Evolutionary conservation across 768 basidiomycete species (phyloP).

Genomic region (Tephrocybe sp.): DNA sequence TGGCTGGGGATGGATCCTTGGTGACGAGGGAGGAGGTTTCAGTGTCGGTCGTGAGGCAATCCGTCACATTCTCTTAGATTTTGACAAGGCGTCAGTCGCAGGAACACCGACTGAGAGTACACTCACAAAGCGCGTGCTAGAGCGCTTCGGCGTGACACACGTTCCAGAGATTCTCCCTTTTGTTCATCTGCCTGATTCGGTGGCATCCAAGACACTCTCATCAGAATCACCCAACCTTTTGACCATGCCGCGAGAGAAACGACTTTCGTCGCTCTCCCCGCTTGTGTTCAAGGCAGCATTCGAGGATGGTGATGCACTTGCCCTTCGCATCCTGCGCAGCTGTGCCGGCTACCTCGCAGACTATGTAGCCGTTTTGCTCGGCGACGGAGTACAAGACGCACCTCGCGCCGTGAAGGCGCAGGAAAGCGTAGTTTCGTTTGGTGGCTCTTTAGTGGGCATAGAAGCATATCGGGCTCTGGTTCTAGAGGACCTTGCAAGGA

Average conservation of each 20-base stretch:
- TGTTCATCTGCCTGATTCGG: constrained; percentile 66
- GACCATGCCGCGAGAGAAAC: constrained; percentile 58
- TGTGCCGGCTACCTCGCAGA: constrained; percentile 57
- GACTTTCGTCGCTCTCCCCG: constrained; percentile 72
- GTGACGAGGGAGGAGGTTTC: constrained; percentile 84
- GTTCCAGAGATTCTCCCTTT: constrained; percentile 66
- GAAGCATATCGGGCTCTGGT: constrained; percentile 56
- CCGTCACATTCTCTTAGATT: constrained; percentile 61
- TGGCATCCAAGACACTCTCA: too few relatives aligned
- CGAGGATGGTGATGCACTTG: constrained; percentile 64
- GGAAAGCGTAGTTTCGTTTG: constrained; percentile 69
- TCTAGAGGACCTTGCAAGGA: constrained; percentile 52
- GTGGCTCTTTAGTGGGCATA: constrained; percentile 74
- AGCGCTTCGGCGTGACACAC: constrained; percentile 52
- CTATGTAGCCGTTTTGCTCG: constrained; percentile 56
- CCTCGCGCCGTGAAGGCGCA: constrained; percentile 46
- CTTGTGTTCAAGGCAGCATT: constrained; percentile 81
- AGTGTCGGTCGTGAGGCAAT: constrained; percentile 77
- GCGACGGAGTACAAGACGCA: constrained; percentile 24
- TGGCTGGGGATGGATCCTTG: constrained; percentile 84
- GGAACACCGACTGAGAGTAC: constrained; percentile 31
- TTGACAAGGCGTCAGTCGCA: constrained; percentile 49
- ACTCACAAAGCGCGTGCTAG: constrained; percentile 50
- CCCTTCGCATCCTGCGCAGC: constrained; percentile 53
- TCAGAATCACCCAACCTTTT: constrained; percentile 26